Conservation (phyloP, 2,329 filamentous ascomycete species). For the Epichloe sibirici region DNA sequence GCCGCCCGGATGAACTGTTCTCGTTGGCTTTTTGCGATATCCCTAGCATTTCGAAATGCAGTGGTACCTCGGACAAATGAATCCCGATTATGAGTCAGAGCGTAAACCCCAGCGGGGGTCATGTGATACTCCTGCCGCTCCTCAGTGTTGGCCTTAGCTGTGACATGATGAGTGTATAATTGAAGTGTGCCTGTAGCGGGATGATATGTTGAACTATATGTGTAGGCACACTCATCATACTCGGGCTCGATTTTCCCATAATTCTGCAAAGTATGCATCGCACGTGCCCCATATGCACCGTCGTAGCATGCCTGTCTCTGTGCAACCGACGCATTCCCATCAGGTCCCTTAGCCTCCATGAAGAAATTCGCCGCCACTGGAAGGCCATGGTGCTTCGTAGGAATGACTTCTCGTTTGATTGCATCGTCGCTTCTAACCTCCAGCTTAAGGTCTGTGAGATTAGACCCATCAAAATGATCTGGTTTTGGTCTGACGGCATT, state of each 20-base stretch:
- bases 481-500: slow-evolving; percentile 14
- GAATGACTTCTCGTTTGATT: slow-evolving; percentile 13
- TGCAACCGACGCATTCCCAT: slow-evolving; percentile 15
- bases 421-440: background rate
- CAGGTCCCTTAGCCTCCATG: slow-evolving; percentile 22
- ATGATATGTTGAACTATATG: slow-evolving; percentile 25
- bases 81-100: slow-evolving; percentile 15
- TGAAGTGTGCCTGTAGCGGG: slow-evolving; percentile 18
- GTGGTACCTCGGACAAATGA: slow-evolving; percentile 21
- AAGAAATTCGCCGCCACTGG: slow-evolving; percentile 28
- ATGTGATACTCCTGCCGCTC: slow-evolving; percentile 21
- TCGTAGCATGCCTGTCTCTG: slow-evolving; percentile 22
- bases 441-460: background rate
- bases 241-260: slow-evolving; percentile 14
- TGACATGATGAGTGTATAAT: slow-evolving; percentile 21
- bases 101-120: slow-evolving; percentile 19
- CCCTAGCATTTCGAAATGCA: slow-evolving; percentile 26
- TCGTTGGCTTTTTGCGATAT: slow-evolving; percentile 24
- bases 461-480: background rate
- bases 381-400: slow-evolving; percentile 17
- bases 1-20: slow-evolving; percentile 21
- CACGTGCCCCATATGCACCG: slow-evolving; percentile 22
- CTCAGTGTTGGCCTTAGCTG: slow-evolving; percentile 6
- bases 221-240: slow-evolving; percentile 25
- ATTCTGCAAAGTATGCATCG: slow-evolving; percentile 22